phyloP scores from a whole-genome alignment of 192 early-diverging fungal genomes.

The Bifiguratus adelaidae region DNA sequence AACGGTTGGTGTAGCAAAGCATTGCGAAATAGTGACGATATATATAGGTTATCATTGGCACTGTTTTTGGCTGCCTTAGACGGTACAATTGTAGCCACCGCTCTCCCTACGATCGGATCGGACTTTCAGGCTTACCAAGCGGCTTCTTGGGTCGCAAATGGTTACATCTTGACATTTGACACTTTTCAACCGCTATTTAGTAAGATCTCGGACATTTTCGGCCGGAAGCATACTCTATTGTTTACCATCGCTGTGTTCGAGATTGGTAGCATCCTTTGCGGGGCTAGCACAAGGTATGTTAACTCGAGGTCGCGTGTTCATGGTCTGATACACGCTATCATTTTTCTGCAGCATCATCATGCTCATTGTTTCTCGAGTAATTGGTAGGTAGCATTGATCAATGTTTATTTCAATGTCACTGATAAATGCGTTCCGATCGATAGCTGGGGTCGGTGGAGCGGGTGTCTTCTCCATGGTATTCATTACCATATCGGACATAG shows the following conservation, averaged over 20 bases:
- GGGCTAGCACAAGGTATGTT: constrained; percentile 34
- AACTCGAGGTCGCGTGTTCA: not conserved
- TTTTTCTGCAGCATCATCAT: constrained; percentile 18
- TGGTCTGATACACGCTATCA: not conserved
- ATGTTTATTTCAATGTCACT: not conserved
- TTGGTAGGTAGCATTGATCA: constrained; percentile 15
- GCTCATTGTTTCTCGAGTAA: constrained; percentile 50
- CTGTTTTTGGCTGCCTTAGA: constrained; percentile 23
- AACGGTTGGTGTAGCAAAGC: not conserved
- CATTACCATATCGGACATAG: constrained; percentile 80
- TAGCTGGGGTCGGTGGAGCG: constrained; percentile 46
- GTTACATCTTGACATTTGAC: constrained; percentile 37
- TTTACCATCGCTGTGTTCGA: constrained; percentile 69
- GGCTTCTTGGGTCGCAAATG: constrained; percentile 74
- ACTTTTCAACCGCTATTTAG: constrained; percentile 43
- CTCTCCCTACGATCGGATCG: constrained; percentile 57
- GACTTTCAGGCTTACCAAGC: constrained; percentile 54
- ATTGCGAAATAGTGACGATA: not conserved
- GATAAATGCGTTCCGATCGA: not conserved
- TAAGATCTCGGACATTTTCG: constrained; percentile 84
- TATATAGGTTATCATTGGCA: constrained; percentile 6
- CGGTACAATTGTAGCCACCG: constrained; percentile 78
- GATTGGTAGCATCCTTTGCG: constrained; percentile 77
- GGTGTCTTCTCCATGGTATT: constrained; percentile 53
- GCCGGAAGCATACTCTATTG: constrained; percentile 60